Evolutionary conservation across 768 basidiomycete genomes (phyloP), one percentile per base, ranked within the genome.

Genomic region (Leccinellum luteum): DNA sequence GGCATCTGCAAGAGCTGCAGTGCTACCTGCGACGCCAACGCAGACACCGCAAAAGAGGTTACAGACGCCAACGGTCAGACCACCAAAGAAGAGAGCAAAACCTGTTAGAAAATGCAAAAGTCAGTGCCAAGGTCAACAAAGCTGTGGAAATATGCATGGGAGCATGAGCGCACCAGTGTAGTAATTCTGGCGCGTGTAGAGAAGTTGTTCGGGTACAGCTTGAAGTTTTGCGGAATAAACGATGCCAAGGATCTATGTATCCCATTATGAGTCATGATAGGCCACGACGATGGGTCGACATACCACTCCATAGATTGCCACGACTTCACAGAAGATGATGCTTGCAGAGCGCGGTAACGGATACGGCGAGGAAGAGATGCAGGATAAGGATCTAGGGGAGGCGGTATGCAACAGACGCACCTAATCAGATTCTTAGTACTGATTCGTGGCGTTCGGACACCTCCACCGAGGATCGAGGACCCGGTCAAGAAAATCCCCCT

Each of bases 401-500:
- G 25, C 9, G 28, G 15, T 14, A 12, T 12, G 53, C 6, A 2
- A 28, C 13, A 5, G 13, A 68, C 81, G 52, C 51, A 93, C 94
- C 92, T 94, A 66, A 99, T 97, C 73, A 98, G 73, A 72, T 99
- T 99, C 83, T 99, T 98, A 19, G 96, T 98, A 50, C 88, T 83
- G 54, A 99, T 98, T 63, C 96, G 81, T 12, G 96, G 96, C 48
- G 94, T 83, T 44, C 94, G 81, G 10, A 98, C 94, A 67, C 95
- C 95, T 69, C 94, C 97, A 47, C 96, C 96, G 30, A 99, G 80
- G 64, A 99, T 94, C 30, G 94, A 96, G n/a, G 95, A 77, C 54
- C 97, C 97, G 1, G 97, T 98, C 55, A 98, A 76, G 78, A 96
- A 94, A 71, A 99, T 98, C 51, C 96, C 96, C 96, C 96, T 98